Conservation (phyloP, 2,329 filamentous ascomycete species). For the Nectriaceae sp. region DNA sequence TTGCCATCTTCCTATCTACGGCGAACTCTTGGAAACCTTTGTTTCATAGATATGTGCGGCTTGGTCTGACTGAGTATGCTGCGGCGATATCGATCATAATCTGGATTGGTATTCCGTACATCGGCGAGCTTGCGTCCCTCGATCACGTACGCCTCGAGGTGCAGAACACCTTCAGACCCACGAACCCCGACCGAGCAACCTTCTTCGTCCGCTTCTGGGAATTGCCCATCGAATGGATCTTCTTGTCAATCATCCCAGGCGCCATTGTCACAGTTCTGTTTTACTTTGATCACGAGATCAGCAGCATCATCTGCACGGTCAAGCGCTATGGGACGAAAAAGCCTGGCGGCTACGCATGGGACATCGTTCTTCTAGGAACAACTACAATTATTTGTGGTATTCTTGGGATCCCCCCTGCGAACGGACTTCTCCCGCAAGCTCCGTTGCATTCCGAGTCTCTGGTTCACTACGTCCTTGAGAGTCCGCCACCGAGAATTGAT, state of each 20-base stretch:
- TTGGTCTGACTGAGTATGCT: conserved; percentile 64
- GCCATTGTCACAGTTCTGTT: conserved; percentile 67
- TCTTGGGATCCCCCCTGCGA: conserved; percentile 65
- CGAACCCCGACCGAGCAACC: conserved; percentile 51
- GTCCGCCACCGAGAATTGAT: conserved; percentile 35
- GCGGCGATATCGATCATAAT: conserved; percentile 67
- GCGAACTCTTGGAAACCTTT: conserved; percentile 63
- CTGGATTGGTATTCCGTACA: conserved; percentile 64
- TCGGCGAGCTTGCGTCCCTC: conserved; percentile 58
- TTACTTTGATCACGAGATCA: conserved; percentile 71
- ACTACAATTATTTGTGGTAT: conserved; percentile 67
- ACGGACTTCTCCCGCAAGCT: conserved; percentile 66
- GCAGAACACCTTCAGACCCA: conserved; percentile 57
- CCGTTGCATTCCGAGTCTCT: conserved; percentile 66
- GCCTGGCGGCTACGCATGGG: conserved; percentile 65
- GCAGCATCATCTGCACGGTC: conserved; percentile 67
- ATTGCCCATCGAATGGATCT: conserved; percentile 59
- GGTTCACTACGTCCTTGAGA: conserved; percentile 53
- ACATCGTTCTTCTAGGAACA: conserved; percentile 60
- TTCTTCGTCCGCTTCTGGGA: conserved; percentile 69
- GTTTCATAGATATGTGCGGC: conserved; percentile 62
- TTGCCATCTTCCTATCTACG: conserved; percentile 62
- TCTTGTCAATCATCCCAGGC: conserved; percentile 62
- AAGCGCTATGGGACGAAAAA: conserved; percentile 62
- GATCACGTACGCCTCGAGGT: conserved; percentile 61